These are phyloP conservation scores for Mikania micrantha DNA, from an alignment of 129 eudicot species.

Conservation along the genomic window DNA sequence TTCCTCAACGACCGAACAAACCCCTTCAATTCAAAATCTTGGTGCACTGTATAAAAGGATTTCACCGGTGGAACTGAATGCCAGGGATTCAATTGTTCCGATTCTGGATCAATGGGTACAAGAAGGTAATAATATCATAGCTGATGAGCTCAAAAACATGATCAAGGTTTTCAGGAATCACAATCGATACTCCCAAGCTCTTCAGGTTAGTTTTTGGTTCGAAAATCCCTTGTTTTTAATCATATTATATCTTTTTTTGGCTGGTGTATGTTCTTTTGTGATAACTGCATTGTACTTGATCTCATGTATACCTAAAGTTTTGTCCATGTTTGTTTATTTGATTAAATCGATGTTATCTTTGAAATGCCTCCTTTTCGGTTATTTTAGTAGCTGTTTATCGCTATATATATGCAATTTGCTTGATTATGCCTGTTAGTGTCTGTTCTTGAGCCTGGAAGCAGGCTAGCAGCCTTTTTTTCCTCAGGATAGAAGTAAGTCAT, in stretches of 20 bases:
- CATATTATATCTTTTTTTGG: too few species aligned
- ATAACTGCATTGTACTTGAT: neutral
- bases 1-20: neutral
- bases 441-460: too few species aligned
- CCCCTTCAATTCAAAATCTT: neutral
- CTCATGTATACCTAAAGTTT: neutral
- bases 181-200: constrained; percentile 26
- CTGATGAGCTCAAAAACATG: constrained; percentile 13
- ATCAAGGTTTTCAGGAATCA: constrained; percentile 20
- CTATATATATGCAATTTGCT: too few species aligned
- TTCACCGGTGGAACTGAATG: constrained; percentile 9
- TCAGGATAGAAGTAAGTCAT: too few species aligned
- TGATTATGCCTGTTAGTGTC: too few species aligned
- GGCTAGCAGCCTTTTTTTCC: too few species aligned
- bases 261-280: neutral
- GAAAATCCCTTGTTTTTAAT: neutral
- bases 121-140: neutral
- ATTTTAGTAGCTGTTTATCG: too few species aligned
- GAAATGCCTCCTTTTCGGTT: too few species aligned
- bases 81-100: constrained; percentile 11
- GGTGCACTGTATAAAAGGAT: neutral
- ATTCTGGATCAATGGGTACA: constrained; percentile 23
- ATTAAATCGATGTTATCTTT: neutral
- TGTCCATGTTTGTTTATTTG: neutral
- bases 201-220: constrained; percentile 6